These are phyloP conservation scores for Lophiotrema nucula DNA, from an alignment of 495 filamentous ascomycete species.

Conservation along the genomic window DNA sequence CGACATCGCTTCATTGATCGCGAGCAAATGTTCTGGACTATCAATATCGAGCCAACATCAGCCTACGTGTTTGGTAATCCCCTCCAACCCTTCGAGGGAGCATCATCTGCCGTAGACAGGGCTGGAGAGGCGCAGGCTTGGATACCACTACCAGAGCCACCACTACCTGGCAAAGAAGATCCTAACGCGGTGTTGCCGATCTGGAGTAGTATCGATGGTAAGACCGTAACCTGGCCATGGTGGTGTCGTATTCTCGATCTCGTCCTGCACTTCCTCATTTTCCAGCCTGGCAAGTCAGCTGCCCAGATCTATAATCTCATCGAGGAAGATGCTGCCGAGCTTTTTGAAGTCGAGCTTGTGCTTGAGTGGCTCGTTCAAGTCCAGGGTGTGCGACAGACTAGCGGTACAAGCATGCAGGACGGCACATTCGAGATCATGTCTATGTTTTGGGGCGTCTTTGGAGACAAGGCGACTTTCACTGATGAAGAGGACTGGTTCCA, in stretches of 20 bases:
- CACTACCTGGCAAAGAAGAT: slow-evolving; percentile 29
- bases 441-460: slow-evolving; percentile 19
- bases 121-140: slow-evolving; percentile 1
- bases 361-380: slow-evolving; percentile 21
- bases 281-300: slow-evolving; percentile 9
- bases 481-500: slow-evolving; percentile 11
- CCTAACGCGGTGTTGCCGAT: slow-evolving; percentile 58
- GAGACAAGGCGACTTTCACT: slow-evolving; percentile 13
- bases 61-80: slow-evolving; percentile 63
- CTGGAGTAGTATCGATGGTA: slow-evolving; percentile 76
- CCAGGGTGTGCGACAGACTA: not conserved
- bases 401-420: not conserved
- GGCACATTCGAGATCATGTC: not conserved
- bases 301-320: slow-evolving; percentile 7
- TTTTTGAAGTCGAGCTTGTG: slow-evolving; percentile 25
- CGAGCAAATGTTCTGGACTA: slow-evolving; percentile 57
- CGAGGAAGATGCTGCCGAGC: slow-evolving; percentile 1
- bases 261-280: slow-evolving; percentile 20
- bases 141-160: slow-evolving; percentile 10
- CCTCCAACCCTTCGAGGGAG: slow-evolving; percentile 34
- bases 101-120: slow-evolving; percentile 33
- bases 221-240: slow-evolving; percentile 52
- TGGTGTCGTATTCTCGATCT: slow-evolving; percentile 54
- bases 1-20: slow-evolving; percentile 69
- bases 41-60: slow-evolving; percentile 58